Evolutionary conservation across 441 rosid genomes (phyloP).

Genomic region (Macaranga tanarius): DNA sequence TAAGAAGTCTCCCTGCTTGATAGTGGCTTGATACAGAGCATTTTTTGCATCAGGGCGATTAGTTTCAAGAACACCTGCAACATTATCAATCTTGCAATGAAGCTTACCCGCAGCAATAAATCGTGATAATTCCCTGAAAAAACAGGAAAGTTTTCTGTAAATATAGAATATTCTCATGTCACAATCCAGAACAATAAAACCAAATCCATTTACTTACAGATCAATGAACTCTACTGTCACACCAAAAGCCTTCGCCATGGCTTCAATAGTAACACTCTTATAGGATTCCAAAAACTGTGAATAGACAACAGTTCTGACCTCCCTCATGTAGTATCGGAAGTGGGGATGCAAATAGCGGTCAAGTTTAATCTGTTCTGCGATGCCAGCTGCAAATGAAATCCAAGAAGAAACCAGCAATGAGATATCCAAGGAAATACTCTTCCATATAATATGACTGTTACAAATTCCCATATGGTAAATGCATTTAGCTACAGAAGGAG

Average conservation of each 20-base stretch:
- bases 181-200: not conserved
- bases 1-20: conserved; percentile 96
- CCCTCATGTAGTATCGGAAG: conserved; percentile 98
- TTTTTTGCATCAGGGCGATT: conserved; percentile 96
- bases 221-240: conserved; percentile 93
- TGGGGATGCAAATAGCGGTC: conserved; percentile 94
- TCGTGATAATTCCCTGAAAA: conserved; percentile 82
- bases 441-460: not conserved
- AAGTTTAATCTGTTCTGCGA: conserved; percentile 81
- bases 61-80: conserved; percentile 98
- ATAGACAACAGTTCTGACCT: conserved; percentile 88
- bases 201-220: conserved; percentile 53
- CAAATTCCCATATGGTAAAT: not conserved
- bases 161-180: not conserved
- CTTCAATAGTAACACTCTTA: conserved; percentile 92
- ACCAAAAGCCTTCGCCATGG: conserved; percentile 98
- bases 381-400: conserved; percentile 66
- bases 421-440: not conserved
- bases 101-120: conserved; percentile 97
- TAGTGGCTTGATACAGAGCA: conserved; percentile 94
- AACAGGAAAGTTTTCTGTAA: not conserved
- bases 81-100: conserved; percentile 98
- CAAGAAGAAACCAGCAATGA: conserved; percentile 16
- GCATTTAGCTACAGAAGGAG: not conserved
- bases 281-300: conserved; percentile 95